Base-by-base conservation (phyloP, 352 stramenopile species). In the Globisporangium paddicum region DNA sequence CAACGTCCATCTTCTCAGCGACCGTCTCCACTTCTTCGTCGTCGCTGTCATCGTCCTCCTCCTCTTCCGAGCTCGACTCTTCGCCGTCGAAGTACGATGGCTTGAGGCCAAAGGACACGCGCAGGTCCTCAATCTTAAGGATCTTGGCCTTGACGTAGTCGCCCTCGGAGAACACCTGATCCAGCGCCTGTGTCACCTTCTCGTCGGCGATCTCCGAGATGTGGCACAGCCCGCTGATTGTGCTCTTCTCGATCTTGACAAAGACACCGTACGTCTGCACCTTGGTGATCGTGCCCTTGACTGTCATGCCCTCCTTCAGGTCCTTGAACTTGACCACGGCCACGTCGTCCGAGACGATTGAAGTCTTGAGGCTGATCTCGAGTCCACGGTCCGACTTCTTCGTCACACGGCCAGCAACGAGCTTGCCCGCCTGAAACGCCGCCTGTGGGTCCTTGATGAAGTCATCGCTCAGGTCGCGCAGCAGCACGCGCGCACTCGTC, bases 91-190 rank as follows among this genome's bases (percentile, higher is more conserved):
- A 98, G 70, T 98, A 97, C 67, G 95, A 98, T 5, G 93, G 90
- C 76, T 99, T 99, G 37, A 99, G 82, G 41, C 95, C 96, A 32
- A 99, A 97, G 28, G 89, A 97, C 30, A 99, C 76, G 38, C 89
- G 86, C 35, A 89, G 84, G 40, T 89, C 71, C 51, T 98, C 90
- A 45, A 97, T 89, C 74, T 97, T 98, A 21, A 98, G 67, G 35
- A 99, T 89, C 60, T 98, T 93, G n/a, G 96, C 86, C 81, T 98
- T 98, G 23, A 98, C 94, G 60, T 98, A 96, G 76, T 99, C 96
- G 44, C 95, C 95, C 49, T 94, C 88, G 44, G 90, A 85, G 67
- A 98, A 99, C 32, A 98, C 77, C 64, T 93, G 81, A 58, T 90
- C 84, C 45, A 98, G 72, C 63, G 85, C 60, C 62, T 97, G 95